phyloP scores from a whole-genome alignment of 805 yeast genomes.

The Candida ovalis region DNA sequence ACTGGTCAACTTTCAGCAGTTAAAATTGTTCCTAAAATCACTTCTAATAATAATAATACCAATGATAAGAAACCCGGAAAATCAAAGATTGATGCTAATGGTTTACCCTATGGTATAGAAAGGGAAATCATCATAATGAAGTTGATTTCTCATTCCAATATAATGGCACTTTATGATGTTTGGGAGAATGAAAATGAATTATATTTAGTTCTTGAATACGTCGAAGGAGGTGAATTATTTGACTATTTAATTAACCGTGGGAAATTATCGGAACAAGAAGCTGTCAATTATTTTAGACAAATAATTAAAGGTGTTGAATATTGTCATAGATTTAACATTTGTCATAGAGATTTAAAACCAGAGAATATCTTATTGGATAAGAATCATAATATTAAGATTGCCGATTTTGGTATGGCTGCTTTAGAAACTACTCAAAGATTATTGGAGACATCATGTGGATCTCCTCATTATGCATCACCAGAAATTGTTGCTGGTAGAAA shows the following conservation, averaged over 20 bases:
- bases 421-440: slow-evolving; percentile 66
- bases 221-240: slow-evolving; percentile 84
- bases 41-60: slow-evolving; percentile 15
- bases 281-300: slow-evolving; percentile 73
- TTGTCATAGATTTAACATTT: slow-evolving; percentile 75
- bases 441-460: slow-evolving; percentile 79
- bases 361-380: slow-evolving; percentile 70
- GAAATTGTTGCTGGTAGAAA: slow-evolving; percentile 76
- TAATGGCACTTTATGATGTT: slow-evolving; percentile 89
- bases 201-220: slow-evolving; percentile 73
- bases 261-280: slow-evolving; percentile 66
- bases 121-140: slow-evolving; percentile 98
- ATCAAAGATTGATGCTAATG: slow-evolving; percentile 33
- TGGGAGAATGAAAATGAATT: slow-evolving; percentile 96
- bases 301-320: slow-evolving; percentile 75
- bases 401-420: slow-evolving; percentile 91
- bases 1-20: slow-evolving; percentile 81
- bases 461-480: slow-evolving; percentile 88
- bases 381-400: slow-evolving; percentile 66
- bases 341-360: slow-evolving; percentile 81
- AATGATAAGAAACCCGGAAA: slow-evolving; percentile 20
- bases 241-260: slow-evolving; percentile 71
- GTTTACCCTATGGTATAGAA: slow-evolving; percentile 92
- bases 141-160: slow-evolving; percentile 87
- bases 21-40: slow-evolving; percentile 70